Evolutionary conservation across 2,329 filamentous ascomycete species (phyloP), one percentile per base, ranked within the genome.

Genomic region (Sclerotinia nivalis): DNA sequence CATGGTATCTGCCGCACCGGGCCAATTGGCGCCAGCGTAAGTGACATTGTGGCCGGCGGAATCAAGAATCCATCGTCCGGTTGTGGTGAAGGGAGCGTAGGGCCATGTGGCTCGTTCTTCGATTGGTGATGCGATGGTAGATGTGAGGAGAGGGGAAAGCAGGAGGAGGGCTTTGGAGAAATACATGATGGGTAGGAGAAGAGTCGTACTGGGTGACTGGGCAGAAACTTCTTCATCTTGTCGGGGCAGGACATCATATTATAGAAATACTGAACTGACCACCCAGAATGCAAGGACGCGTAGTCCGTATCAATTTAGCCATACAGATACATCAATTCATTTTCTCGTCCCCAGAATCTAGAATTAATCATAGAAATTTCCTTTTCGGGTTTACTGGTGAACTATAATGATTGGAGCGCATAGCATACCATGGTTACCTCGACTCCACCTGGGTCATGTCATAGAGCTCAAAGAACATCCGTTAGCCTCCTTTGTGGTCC

Each of bases 1-100:
- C 87, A 90, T 89, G n/a, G 85, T 83, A 58, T 89, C 87, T 58
- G 83, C 83, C 22, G 86, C 84, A 0, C 87, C 88, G 0, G 87
- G 86, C 88, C 87, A 90, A 73, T 90, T 90, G 18, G 83, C 83
- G 0, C 87, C 87, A 5, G 84, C 86, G 69, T 85, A 84, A 18
- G 80, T 83, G 50, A 87, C 78, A 45, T 79, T 80, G 4, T 81
- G 77, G 54, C 81, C 81, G 2, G 71, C 68, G 8, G 72, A 60
- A 69, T 75, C 73, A 8, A 73, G 49, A 37, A 74, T 75, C 73
- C 73, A 73, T 45, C 73, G 66, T 10, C 69, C 72, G 20, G 55
- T 45, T 22, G 62, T 62, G 9, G 62, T 68, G 12, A 71, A 54
- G 2, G 70, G 70, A 3, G 49, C 43, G 10, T 64, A 65, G n/a